Conservation (phyloP, 768 basidiomycete species). For the Pulveroboletus sp. region DNA sequence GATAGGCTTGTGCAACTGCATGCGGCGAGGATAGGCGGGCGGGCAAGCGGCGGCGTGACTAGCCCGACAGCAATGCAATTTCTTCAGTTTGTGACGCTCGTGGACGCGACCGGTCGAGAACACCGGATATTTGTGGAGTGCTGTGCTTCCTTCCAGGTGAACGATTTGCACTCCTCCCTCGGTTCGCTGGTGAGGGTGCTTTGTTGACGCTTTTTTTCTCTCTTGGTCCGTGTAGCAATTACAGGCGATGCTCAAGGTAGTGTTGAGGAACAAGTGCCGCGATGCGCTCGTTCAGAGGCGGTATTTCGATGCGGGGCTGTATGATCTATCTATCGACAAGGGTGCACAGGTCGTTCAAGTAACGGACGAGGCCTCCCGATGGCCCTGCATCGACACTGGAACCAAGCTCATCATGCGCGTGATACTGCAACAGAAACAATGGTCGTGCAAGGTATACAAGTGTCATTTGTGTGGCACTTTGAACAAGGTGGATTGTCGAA, state of each 20-base stretch:
- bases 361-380: constrained; percentile 17
- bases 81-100: constrained; percentile 18
- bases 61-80: constrained; percentile 21
- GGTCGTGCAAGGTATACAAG: constrained; percentile 7
- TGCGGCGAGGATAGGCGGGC: constrained; percentile 9
- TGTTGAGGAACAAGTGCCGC: constrained; percentile 13
- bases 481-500: constrained; percentile 15
- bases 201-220: constrained; percentile 1
- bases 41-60: neutral
- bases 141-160: constrained; percentile 25
- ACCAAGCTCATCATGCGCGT: constrained; percentile 24
- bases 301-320: constrained; percentile 21
- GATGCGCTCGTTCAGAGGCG: constrained; percentile 21
- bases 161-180: neutral
- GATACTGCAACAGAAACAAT: constrained; percentile 16
- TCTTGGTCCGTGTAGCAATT: constrained; percentile 16
- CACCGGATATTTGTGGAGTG: constrained; percentile 24
- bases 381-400: constrained; percentile 22
- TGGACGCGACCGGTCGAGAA: constrained; percentile 25
- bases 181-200: neutral
- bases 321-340: constrained; percentile 24
- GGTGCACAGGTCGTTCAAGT: constrained; percentile 20
- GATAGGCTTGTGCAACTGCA: constrained; percentile 22
- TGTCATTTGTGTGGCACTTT: constrained; percentile 20
- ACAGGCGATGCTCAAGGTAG: constrained; percentile 14